Evolutionary conservation across 1,284 basidiomycete species (phyloP).

Genomic region (Kalmanozyma brasiliensis): DNA sequence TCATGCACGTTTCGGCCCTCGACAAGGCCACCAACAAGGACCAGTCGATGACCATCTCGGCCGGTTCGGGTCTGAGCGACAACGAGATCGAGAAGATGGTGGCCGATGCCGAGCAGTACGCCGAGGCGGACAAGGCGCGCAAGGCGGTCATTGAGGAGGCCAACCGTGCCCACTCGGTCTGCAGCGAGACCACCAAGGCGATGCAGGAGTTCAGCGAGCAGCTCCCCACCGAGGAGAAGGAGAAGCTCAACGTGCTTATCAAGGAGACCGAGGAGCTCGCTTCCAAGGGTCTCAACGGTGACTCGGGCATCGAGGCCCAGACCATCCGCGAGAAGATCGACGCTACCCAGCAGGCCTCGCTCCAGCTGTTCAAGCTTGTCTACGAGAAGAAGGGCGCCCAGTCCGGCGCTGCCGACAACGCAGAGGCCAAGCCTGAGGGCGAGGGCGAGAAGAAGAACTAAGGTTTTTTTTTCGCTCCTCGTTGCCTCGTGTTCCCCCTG

Average conservation of each 20-base stretch:
- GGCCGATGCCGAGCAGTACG: slow-evolving; percentile 66
- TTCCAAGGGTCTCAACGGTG: slow-evolving; percentile 87
- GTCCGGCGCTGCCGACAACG: slow-evolving; percentile 65
- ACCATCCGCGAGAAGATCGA: slow-evolving; percentile 90
- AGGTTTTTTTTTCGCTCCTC: slow-evolving; percentile 4
- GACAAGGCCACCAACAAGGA: slow-evolving; percentile 67
- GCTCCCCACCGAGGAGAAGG: slow-evolving; percentile 89
- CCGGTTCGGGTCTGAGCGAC: slow-evolving; percentile 65
- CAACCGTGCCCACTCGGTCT: slow-evolving; percentile 95
- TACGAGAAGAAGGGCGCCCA: slow-evolving; percentile 90
- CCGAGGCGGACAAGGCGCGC: slow-evolving; percentile 76
- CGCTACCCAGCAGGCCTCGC: slow-evolving; percentile 94
- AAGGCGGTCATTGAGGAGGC: slow-evolving; percentile 91
- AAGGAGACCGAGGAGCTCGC: slow-evolving; percentile 90
- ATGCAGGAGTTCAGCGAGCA: slow-evolving; percentile 98
- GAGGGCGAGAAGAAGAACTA: slow-evolving; percentile 66
- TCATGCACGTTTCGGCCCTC: slow-evolving; percentile 66
- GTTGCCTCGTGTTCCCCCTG: background rate
- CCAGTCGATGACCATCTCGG: slow-evolving; percentile 66
- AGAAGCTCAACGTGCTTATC: slow-evolving; percentile 79
- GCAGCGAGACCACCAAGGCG: slow-evolving; percentile 93
- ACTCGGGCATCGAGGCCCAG: slow-evolving; percentile 83
- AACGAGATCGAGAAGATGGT: slow-evolving; percentile 68
- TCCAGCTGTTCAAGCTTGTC: slow-evolving; percentile 98
- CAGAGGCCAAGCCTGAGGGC: slow-evolving; percentile 43